Conservation (phyloP, 306 rosid genomes). For the Sphenostylis stenocarpa region DNA sequence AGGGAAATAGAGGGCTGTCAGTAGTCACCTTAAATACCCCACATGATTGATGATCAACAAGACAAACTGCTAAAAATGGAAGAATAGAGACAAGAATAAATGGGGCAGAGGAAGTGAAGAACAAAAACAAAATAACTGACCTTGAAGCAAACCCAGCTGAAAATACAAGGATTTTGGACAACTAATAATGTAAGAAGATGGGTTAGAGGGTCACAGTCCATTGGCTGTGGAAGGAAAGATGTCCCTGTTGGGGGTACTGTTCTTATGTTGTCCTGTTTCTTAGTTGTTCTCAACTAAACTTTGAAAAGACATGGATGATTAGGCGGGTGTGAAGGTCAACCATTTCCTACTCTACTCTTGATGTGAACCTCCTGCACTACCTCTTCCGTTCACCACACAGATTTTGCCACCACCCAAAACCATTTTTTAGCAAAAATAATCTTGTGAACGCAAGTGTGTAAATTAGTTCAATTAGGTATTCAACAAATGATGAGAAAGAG, state of each 20-base stretch:
- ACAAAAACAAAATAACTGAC: neutral
- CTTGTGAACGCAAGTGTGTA: neutral
- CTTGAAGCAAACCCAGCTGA: slow-evolving; percentile 25
- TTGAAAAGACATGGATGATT: neutral
- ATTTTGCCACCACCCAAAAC: slow-evolving; percentile 3
- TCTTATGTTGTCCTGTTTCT: neutral
- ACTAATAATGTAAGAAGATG: neutral
- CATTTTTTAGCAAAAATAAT: neutral
- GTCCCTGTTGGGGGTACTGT: neutral
- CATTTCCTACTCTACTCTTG: neutral
- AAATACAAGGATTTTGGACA: neutral
- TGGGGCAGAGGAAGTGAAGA: neutral
- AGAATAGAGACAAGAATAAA: slow-evolving; percentile 8
- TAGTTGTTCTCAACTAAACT: neutral
- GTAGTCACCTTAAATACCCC: slow-evolving; percentile 29
- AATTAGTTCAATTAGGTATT: neutral
- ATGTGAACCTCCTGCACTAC: neutral
- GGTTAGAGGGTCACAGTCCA: slow-evolving; percentile 28
- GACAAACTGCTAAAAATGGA: slow-evolving; percentile 14
- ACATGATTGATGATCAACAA: neutral
- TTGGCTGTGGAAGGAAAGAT: neutral
- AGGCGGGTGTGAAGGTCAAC: neutral
- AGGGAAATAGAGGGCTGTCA: neutral
- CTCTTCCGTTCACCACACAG: slow-evolving; percentile 4
- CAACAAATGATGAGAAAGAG: slow-evolving; percentile 21